These are phyloP conservation scores for Vigna hirtella DNA, from an alignment of 306 rosid genomes.

Conservation along the genomic window DNA sequence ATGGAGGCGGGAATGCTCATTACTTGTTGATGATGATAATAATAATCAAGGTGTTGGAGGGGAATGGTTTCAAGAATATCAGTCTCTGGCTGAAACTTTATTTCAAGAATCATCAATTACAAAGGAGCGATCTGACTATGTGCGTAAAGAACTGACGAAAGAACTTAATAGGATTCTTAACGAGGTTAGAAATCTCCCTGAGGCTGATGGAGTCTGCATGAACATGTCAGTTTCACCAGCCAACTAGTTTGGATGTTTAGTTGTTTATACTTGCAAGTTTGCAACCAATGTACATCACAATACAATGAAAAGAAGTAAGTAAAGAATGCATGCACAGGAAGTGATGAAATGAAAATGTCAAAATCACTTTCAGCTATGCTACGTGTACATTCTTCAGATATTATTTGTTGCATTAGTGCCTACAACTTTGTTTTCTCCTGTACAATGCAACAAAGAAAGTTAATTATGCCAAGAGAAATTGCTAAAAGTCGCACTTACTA, in stretches of 20 bases:
- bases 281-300: constrained; percentile 36
- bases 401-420: constrained; percentile 29
- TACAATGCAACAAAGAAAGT: constrained; percentile 31
- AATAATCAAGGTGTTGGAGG: constrained; percentile 50
- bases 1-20: constrained; percentile 77
- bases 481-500: neutral
- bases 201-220: constrained; percentile 69
- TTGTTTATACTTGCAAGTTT: constrained; percentile 39
- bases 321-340: neutral
- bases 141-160: constrained; percentile 67
- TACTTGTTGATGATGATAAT: constrained; percentile 54
- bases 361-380: constrained; percentile 14
- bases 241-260: constrained; percentile 48
- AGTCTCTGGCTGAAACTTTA: constrained; percentile 71
- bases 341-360: constrained; percentile 5
- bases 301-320: constrained; percentile 18
- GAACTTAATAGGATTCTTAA: constrained; percentile 74
- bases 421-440: constrained; percentile 29
- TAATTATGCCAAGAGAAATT: constrained; percentile 33
- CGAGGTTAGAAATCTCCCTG: constrained; percentile 87
- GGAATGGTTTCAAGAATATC: constrained; percentile 87
- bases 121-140: constrained; percentile 85
- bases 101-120: constrained; percentile 80
- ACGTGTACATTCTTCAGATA: constrained; percentile 23
- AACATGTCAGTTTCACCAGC: constrained; percentile 70